These are phyloP conservation scores for Auriscalpium microsporum DNA, from an alignment of 768 basidiomycete genomes.

Conservation along the genomic window DNA sequence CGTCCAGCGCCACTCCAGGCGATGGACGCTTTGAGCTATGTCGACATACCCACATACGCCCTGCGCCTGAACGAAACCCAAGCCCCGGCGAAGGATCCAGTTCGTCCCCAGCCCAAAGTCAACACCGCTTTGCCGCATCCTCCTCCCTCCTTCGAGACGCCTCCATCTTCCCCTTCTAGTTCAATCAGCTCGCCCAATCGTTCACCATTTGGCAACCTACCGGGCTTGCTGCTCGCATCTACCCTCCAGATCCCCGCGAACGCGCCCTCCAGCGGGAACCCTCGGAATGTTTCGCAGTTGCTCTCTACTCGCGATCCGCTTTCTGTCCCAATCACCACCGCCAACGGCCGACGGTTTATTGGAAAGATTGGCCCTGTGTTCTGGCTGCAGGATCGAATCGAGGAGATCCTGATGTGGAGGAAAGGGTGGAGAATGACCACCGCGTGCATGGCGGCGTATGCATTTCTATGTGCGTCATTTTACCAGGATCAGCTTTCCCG, in stretches of 20 bases:
- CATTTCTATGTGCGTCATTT: slow-evolving; percentile 62
- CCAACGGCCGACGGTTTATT: slow-evolving; percentile 77
- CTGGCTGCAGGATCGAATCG: slow-evolving; percentile 83
- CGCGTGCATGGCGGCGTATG: slow-evolving; percentile 70
- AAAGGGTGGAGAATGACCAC: slow-evolving; percentile 63
- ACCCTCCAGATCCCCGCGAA: slow-evolving; percentile 11
- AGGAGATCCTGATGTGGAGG: slow-evolving; percentile 81
- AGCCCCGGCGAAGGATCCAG: background rate
- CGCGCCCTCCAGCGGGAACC: background rate
- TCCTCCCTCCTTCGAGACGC: background rate
- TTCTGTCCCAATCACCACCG: slow-evolving; percentile 67
- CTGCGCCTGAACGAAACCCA: background rate
- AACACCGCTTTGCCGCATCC: slow-evolving; percentile 2
- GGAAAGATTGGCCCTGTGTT: slow-evolving; percentile 70
- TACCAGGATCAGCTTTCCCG: background rate
- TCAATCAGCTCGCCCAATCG: slow-evolving; percentile 2
- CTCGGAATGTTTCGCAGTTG: slow-evolving; percentile 27
- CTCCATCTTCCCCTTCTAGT: background rate
- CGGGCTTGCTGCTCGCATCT: slow-evolving; percentile 7
- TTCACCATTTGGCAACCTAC: slow-evolving; percentile 11
- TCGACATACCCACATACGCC: slow-evolving; percentile 13
- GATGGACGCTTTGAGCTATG: slow-evolving; percentile 9
- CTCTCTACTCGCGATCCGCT: slow-evolving; percentile 60
- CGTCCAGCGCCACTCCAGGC: too few relatives aligned
- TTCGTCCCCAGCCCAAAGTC: background rate